Evolutionary conservation across 495 filamentous ascomycete genomes (phyloP), one percentile per base, ranked within the genome.

Genomic region (Penicillium coffeae): DNA sequence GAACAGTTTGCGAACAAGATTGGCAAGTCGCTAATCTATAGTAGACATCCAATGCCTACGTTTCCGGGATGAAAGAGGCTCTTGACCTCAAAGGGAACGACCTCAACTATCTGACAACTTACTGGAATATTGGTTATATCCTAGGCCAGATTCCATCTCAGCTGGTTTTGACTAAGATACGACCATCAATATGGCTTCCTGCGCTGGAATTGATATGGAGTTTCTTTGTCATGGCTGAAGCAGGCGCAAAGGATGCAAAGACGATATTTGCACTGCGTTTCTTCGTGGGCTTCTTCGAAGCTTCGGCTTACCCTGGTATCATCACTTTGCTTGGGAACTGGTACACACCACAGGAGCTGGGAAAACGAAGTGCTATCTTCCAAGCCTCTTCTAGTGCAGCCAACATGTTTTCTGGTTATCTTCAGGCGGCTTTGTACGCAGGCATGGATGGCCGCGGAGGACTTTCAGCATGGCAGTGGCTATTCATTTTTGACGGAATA

Each of bases 31-130:
- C 3, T 40, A 40, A 43, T 18, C 30, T 21, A 43, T 9, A 18
- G 12, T 30, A 42, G 38, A 60, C 69, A 27, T 54, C 54, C 21
- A 72, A 70, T 53, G 71, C 71, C 12, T 77, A 71, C 48, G 63
- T 81, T 0, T 78, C 74, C 6, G 76, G 76, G 8, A 81, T 80
- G 79, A 75, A 81, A 48, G 77, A 81, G 51, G 72, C 76, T 34
- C 56, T 82, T 8, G 58, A 64, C 20, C 55, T 82, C 16, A 66
- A 68, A 15, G 76, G 77, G 13, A 78, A 73, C 15, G 63, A 83
- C 52, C 47, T 64, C 6, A 62, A 56, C 25, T 50, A 45, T 1
- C 35, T 76, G 52, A 67, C 61, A 16, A 75, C 72, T 3, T 72
- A 61, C 36, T 84, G 72, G 65, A 81, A 75, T 3, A 72, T 78